Evolutionary conservation across 768 basidiomycete genomes (phyloP).

Genomic region (Xerocomus spinulosus): DNA sequence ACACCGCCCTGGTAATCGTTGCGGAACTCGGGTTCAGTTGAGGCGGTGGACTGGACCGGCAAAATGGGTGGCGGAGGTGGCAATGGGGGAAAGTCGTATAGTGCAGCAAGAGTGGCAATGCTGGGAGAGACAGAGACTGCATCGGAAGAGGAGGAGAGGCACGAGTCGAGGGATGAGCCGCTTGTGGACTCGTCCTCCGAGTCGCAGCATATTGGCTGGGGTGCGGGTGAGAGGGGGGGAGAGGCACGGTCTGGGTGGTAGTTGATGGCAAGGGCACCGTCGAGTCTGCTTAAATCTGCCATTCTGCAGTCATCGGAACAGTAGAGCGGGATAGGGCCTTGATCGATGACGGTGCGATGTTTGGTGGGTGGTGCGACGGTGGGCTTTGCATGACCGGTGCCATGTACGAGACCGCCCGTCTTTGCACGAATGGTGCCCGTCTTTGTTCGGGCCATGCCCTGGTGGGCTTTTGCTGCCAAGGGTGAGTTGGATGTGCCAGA

Average conservation of each 20-base stretch:
- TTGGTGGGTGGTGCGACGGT: conserved; percentile 47
- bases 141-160: conserved; percentile 24
- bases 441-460: conserved; percentile 32
- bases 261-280: conserved; percentile 40
- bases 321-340: conserved; percentile 75
- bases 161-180: conserved; percentile 37
- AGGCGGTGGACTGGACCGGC: conserved; percentile 15
- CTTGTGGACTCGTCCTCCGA: conserved; percentile 41
- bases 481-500: conserved; percentile 5
- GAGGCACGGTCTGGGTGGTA: conserved; percentile 45
- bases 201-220: conserved; percentile 34
- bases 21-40: conserved; percentile 28
- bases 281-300: conserved; percentile 46
- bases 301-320: conserved; percentile 76
- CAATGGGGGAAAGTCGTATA: conserved; percentile 47
- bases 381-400: conserved; percentile 59
- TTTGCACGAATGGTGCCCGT: conserved; percentile 34
- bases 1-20: conserved; percentile 53
- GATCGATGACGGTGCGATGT: conserved; percentile 71
- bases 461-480: conserved; percentile 28
- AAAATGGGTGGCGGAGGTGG: conserved; percentile 49
- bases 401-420: conserved; percentile 55
- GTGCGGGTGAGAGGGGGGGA: conserved; percentile 38
- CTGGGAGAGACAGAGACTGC: conserved; percentile 20
- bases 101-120: conserved; percentile 37